Conservation (phyloP, 768 basidiomycete genomes). For the Termitomyces sp. region DNA sequence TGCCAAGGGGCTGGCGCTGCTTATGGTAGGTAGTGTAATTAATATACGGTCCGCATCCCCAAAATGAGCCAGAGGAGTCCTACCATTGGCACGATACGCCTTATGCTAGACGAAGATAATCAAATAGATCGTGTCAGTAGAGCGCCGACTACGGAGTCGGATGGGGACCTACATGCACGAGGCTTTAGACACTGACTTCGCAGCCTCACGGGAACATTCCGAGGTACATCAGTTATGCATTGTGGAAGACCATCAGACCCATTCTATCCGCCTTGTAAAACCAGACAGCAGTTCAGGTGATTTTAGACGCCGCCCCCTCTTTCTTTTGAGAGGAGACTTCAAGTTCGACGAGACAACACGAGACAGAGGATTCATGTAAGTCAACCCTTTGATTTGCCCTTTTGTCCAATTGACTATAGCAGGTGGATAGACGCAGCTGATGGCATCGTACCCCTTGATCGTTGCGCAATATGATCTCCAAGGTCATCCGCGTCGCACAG, state of each 20-base stretch:
- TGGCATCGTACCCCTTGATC: conserved; percentile 23
- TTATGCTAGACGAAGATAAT: neutral
- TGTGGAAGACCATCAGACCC: conserved; percentile 3
- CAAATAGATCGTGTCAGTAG: conserved; percentile 8
- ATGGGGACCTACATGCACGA: conserved; percentile 10
- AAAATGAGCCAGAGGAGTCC: neutral
- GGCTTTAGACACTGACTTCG: conserved; percentile 5
- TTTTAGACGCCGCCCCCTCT: neutral
- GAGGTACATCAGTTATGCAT: conserved; percentile 5
- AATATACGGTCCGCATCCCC: neutral
- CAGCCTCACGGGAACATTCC: conserved; percentile 11
- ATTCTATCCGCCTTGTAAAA: neutral
- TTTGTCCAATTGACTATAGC: neutral
- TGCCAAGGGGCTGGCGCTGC: neutral
- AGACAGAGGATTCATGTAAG: neutral
- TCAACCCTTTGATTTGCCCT: neutral
- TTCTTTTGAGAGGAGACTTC: neutral
- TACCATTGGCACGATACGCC: neutral
- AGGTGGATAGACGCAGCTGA: neutral
- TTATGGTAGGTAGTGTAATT: conserved; percentile 5
- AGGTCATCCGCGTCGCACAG: conserved; percentile 26
- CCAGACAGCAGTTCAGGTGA: neutral
- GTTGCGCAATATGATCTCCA: conserved; percentile 25
- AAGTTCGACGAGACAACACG: neutral
- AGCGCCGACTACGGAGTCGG: conserved; percentile 1